These are phyloP conservation scores for Juglanconis juglandina DNA, from an alignment of 2,329 filamentous ascomycete species.

Conservation along the genomic window DNA sequence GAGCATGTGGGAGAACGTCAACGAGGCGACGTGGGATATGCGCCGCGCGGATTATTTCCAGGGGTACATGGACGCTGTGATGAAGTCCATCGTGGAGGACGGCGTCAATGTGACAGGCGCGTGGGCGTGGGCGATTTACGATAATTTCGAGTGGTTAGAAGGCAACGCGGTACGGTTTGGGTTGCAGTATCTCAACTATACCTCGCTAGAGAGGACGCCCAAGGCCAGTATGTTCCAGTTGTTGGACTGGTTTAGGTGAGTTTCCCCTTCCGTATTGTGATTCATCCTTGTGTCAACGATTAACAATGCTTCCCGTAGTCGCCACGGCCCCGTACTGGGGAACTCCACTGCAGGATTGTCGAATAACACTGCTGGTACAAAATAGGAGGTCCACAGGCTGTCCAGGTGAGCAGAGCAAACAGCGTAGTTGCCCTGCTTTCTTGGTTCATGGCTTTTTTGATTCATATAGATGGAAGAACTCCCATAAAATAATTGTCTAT, in stretches of 20 bases:
- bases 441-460: too few species aligned
- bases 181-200: slow-evolving; percentile 11
- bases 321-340: neutral
- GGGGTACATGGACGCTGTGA: slow-evolving; percentile 3
- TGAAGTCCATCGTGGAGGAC: neutral
- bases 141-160: slow-evolving; percentile 9
- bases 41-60: slow-evolving; percentile 6
- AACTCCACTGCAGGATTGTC: neutral
- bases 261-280: neutral
- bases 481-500: too few species aligned
- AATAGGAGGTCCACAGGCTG: neutral
- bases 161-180: slow-evolving; percentile 5
- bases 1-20: neutral
- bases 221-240: slow-evolving; percentile 9
- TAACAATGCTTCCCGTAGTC: neutral
- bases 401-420: too few species aligned
- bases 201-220: neutral
- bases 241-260: slow-evolving; percentile 3
- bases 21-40: slow-evolving; percentile 3
- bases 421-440: too few species aligned
- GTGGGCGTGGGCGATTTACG: slow-evolving; percentile 7
- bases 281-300: neutral
- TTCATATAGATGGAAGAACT: too few species aligned
- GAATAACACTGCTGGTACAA: neutral
- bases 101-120: slow-evolving; percentile 8